Evolutionary conservation across 192 early-diverging fungal genomes (phyloP), one percentile per base, ranked within the genome.

Genomic region (Coemansia aciculifera): DNA sequence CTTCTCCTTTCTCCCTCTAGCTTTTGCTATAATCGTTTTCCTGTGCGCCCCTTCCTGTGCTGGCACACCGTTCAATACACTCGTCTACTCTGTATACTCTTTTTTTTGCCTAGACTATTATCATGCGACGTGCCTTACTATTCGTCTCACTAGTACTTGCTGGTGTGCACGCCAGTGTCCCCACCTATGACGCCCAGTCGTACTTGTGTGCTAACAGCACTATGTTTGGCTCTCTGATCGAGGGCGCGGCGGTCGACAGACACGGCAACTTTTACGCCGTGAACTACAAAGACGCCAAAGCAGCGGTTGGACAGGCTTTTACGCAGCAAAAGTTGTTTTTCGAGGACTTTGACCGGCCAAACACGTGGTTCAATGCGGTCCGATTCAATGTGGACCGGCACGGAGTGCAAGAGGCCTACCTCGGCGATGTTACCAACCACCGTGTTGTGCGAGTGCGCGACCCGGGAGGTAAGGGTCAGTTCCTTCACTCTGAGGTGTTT

Each of bases 181-280:
- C 29, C 5, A 63, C 64, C 3, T 66, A 62, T 57, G 3, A 63
- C 1, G 75, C 83, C 29, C 62, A 57, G 42, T 48, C 79, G 29
- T 79, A 69, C 11, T n/a, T 85, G 11, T 62, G 66, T 7, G 52
- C 75, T 2, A 36, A 27, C n/a, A 36, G 59, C 34, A 64, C 84
- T 6, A 52, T 60, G 71, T 87, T 87, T 57, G 86, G 86, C 44
- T 27, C 78, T 1, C 29, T 59, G 37, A 87, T 87, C 49, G 86
- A 87, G 67, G 86, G 86, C 29, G 82, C 82, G 3, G 84, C 69
- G 27, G 84, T 85, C 19, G 85, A 85, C 71, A 68, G 62, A 43
- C 44, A 49, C n/a, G 86, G 86, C 32, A 68, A 73, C 60, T 57
- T 84, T 37, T 87, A 85, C 51, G 81, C 86, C 2, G 75, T 77